These are phyloP conservation scores for Parachaetomium inaequale DNA, from an alignment of 495 filamentous ascomycete genomes.

Conservation along the genomic window DNA sequence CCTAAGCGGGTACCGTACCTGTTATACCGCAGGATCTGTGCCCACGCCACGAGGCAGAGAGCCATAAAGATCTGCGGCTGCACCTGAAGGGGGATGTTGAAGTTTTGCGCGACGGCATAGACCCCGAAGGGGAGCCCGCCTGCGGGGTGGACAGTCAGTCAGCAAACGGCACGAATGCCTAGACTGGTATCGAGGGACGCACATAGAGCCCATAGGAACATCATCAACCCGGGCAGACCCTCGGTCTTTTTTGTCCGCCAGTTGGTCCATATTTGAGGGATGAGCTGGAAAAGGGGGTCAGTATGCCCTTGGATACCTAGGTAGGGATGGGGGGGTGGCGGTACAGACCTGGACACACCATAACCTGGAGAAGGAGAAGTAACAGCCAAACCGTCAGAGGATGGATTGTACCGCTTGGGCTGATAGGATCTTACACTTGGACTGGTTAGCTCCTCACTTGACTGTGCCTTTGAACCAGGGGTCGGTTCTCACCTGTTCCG, in stretches of 20 bases:
- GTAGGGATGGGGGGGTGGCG: no score
- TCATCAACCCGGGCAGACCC: slow-evolving; percentile 67
- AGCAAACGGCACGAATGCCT: not conserved
- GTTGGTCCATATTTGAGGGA: slow-evolving; percentile 65
- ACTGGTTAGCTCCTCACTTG: not conserved
- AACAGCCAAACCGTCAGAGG: not conserved
- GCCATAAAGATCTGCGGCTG: slow-evolving; percentile 68
- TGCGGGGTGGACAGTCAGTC: slow-evolving; percentile 14
- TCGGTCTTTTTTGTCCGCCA: slow-evolving; percentile 67
- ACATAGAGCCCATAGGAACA: slow-evolving; percentile 72
- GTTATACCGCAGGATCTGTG: slow-evolving; percentile 61
- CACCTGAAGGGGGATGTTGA: slow-evolving; percentile 71
- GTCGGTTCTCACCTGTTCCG: slow-evolving; percentile 36
- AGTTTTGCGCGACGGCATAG: slow-evolving; percentile 53
- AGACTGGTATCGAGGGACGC: slow-evolving; percentile 16
- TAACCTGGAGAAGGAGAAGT: slow-evolving; percentile 21
- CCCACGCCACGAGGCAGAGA: slow-evolving; percentile 64
- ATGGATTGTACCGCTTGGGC: not conserved
- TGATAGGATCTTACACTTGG: slow-evolving; percentile 18
- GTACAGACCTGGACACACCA: slow-evolving; percentile 51
- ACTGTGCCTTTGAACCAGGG: not conserved
- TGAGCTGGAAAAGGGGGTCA: slow-evolving; percentile 28
- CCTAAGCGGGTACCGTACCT: slow-evolving; percentile 41
- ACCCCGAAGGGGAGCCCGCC: slow-evolving; percentile 47
- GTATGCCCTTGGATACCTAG: not conserved